phyloP scores from a whole-genome alignment of 495 filamentous ascomycete species.

The Elasticomyces elasticus region DNA sequence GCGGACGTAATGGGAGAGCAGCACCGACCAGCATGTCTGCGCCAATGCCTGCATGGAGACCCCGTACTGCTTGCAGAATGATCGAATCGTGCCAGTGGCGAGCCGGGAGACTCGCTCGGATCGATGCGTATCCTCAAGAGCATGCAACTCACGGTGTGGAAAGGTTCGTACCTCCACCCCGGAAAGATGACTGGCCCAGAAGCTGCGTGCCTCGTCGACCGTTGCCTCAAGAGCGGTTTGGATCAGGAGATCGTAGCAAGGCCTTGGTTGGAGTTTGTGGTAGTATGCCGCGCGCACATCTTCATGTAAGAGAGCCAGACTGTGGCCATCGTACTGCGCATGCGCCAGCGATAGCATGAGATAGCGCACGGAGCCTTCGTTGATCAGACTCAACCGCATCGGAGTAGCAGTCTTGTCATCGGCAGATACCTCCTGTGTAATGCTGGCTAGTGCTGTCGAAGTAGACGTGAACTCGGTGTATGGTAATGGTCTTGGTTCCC shows the following conservation, averaged over 20 bases:
- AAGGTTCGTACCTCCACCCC: constrained; percentile 35
- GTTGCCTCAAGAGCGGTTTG: constrained; percentile 33
- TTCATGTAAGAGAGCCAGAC: constrained; percentile 53
- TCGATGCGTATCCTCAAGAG: not conserved
- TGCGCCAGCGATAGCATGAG: constrained; percentile 65
- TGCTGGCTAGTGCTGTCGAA: too few species aligned
- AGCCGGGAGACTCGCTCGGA: not conserved
- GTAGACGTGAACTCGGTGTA: constrained; percentile 1
- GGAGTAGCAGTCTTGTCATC: constrained; percentile 7
- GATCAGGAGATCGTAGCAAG: constrained; percentile 40
- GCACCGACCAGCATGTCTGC: constrained; percentile 54
- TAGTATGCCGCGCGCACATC: constrained; percentile 54
- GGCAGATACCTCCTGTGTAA: constrained; percentile 14
- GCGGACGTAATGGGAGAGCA: constrained; percentile 45
- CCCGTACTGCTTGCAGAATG: constrained; percentile 46
- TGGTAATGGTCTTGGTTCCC: constrained; percentile 18
- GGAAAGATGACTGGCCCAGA: constrained; percentile 52
- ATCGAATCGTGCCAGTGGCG: constrained; percentile 26
- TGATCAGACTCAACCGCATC: constrained; percentile 29
- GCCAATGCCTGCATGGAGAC: constrained; percentile 57
- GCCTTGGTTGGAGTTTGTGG: constrained; percentile 32
- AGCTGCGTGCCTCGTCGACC: constrained; percentile 37
- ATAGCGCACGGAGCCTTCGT: constrained; percentile 29
- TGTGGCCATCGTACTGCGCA: constrained; percentile 72
- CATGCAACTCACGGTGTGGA: not conserved